Conservation (phyloP, 202 grass and related monocot genomes). For the Setaria italica region DNA sequence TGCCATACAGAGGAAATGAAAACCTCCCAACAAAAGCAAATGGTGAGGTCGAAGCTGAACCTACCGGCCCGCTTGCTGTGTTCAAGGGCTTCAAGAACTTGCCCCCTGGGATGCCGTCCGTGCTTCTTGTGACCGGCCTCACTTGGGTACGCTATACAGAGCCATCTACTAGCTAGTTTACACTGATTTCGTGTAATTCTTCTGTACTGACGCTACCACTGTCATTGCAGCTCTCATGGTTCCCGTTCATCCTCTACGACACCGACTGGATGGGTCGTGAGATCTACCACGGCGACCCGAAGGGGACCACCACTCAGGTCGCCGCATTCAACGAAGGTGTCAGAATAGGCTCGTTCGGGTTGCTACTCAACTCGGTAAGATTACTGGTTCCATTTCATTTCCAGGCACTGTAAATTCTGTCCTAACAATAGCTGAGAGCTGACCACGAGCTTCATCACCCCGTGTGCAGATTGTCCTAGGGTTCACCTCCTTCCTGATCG, state of each 20-base stretch:
- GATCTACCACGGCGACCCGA: constrained; percentile 91
- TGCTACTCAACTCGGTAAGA: constrained; percentile 86
- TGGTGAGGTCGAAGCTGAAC: constrained; percentile 40
- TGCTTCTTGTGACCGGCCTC: constrained; percentile 84
- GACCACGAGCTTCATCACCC: neutral
- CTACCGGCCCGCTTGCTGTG: constrained; percentile 46
- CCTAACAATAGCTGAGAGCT: neutral
- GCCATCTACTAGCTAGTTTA: neutral
- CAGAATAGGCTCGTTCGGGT: constrained; percentile 77
- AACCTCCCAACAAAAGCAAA: constrained; percentile 54
- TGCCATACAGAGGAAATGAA: constrained; percentile 47
- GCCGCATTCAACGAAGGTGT: constrained; percentile 73
- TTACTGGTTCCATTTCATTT: neutral
- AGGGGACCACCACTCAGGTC: constrained; percentile 53
- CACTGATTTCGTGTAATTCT: neutral
- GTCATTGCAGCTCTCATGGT: constrained; percentile 79
- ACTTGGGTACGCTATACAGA: constrained; percentile 76
- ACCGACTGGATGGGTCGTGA: constrained; percentile 99
- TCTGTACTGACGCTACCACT: constrained; percentile 13
- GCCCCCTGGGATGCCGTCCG: constrained; percentile 81
- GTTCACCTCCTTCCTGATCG: constrained; percentile 72
- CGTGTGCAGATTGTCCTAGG: constrained; percentile 66
- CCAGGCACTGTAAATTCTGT: neutral
- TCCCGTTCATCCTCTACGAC: constrained; percentile 96
- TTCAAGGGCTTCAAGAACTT: constrained; percentile 75